These are phyloP conservation scores for Solanum hybrid DNA, from an alignment of 305 asterid genomes.

Conservation along the genomic window DNA sequence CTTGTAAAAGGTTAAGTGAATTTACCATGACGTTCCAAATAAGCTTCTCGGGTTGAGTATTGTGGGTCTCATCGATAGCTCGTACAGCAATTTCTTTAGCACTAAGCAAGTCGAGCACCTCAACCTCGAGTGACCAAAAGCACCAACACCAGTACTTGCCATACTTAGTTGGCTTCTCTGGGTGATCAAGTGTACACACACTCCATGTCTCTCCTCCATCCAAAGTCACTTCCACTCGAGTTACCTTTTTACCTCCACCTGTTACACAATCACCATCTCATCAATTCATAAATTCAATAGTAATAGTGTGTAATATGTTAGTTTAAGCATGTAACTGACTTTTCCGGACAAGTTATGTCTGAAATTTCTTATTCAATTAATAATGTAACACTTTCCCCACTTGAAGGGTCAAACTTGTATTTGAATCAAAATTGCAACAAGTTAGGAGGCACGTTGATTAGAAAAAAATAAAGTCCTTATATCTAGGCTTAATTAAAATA, in stretches of 20 bases:
- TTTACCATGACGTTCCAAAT: slow-evolving; percentile 89
- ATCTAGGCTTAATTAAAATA: background rate
- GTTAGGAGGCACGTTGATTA: background rate
- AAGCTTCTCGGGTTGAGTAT: slow-evolving; percentile 90
- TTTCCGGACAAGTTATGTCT: too few species aligned
- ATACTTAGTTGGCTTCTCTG: slow-evolving; percentile 62
- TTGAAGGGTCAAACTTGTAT: background rate
- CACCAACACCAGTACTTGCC: slow-evolving; percentile 98
- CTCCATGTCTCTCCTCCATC: slow-evolving; percentile 91
- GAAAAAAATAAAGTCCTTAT: background rate
- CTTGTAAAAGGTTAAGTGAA: background rate
- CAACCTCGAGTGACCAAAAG: slow-evolving; percentile 83
- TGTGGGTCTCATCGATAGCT: slow-evolving; percentile 85
- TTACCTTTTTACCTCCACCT: slow-evolving; percentile 96
- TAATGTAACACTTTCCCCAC: background rate
- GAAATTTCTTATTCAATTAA: background rate
- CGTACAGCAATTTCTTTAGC: slow-evolving; percentile 82
- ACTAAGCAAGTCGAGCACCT: slow-evolving; percentile 62
- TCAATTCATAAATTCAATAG: background rate
- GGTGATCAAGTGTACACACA: slow-evolving; percentile 45
- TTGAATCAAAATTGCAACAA: background rate
- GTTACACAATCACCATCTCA: background rate
- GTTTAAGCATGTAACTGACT: too few species aligned
- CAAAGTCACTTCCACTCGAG: slow-evolving; percentile 79
- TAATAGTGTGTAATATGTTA: accelerated